Base-by-base conservation (phyloP, 1,284 basidiomycete species). In the Rhodotorula mucilaginosa region DNA sequence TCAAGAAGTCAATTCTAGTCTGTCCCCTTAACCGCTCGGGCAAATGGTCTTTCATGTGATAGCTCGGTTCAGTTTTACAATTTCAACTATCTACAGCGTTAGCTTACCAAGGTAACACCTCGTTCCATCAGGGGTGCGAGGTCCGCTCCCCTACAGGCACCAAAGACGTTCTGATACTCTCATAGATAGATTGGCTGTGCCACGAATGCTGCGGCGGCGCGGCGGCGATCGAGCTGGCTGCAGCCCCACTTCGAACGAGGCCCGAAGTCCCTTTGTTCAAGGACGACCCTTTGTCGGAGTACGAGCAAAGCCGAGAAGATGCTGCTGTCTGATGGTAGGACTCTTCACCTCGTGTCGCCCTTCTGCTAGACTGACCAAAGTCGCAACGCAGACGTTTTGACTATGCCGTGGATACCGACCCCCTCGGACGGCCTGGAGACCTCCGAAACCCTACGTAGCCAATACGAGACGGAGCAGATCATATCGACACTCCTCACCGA, bases 331-430 rank as follows among this genome's bases (percentile, higher is more conserved):
- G 18, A 51, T 23, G 19, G 49, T 23, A 21, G 49, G 19, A 51
- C 49, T 23, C 49, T 21, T 19, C 49, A 51, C 49, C 49, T 21
- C 49, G 18, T 51, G 23, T 51, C 49, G 26, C 54, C 8, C 54
- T 44, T 44, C 39, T 44, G 39, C 39, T 44, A 10, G 12, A 2
- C 54, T 56, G 26, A 56, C 54, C 18, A 8, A 13, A 56, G 26
- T 15, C 7, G 16, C 54, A 4, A 29, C n/a, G 15, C 54, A 56
- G 54, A 56, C 54, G 69, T 75, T 46, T 69, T 75, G 67, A 69
- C 74, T 23, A 61, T 64, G 15, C 74, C 74, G 5, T 75, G 74
- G 74, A 52, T 71, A 8, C 57, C 69, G 16, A 61, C 68, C 4
- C 71, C 74, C 0, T 54, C 71, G 0, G 74, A 75, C 61, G 74